Percentiles rank a stretch among this genome's conserved stretches.
Evolutionary conservation across 2,329 filamentous ascomycete species (phyloP).

Genomic region (Fusarium equiseti): DNA sequence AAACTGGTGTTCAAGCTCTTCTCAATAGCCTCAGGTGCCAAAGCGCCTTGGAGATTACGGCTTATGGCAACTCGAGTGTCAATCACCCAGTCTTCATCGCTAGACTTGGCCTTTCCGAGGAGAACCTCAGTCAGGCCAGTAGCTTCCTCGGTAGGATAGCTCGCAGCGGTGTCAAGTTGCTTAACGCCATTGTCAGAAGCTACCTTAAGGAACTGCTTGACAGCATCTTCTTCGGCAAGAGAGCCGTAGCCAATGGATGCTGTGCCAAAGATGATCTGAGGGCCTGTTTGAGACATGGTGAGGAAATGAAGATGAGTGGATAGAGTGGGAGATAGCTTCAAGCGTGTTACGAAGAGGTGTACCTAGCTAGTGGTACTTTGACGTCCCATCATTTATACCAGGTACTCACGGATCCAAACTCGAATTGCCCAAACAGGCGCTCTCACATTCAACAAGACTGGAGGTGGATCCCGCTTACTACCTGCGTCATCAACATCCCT

Average conservation of each 20-base stretch:
- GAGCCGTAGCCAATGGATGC: not conserved
- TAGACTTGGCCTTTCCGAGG: not conserved
- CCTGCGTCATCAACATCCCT: not conserved
- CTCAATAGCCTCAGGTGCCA: not conserved
- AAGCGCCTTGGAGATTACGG: not conserved
- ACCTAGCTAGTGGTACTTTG: not conserved
- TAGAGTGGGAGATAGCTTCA: too few relatives aligned
- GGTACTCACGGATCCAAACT: not conserved
- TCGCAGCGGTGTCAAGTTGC: not conserved
- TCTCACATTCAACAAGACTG: not conserved
- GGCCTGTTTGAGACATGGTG: not conserved
- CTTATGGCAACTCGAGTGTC: not conserved
- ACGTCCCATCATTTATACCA: not conserved
- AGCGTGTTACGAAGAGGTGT: not conserved
- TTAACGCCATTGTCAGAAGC: not conserved
- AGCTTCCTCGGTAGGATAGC: not conserved
- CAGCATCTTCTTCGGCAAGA: not conserved
- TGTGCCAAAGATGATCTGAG: not conserved
- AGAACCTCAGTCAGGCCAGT: not conserved
- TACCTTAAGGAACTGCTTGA: not conserved
- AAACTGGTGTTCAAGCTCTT: not conserved
- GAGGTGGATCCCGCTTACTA: not conserved
- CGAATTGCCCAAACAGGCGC: too few relatives aligned
- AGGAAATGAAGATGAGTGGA: not conserved
- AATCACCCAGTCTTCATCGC: not conserved